phyloP scores from a whole-genome alignment of 305 asterid species.

The Fraxinus angustifolia region DNA sequence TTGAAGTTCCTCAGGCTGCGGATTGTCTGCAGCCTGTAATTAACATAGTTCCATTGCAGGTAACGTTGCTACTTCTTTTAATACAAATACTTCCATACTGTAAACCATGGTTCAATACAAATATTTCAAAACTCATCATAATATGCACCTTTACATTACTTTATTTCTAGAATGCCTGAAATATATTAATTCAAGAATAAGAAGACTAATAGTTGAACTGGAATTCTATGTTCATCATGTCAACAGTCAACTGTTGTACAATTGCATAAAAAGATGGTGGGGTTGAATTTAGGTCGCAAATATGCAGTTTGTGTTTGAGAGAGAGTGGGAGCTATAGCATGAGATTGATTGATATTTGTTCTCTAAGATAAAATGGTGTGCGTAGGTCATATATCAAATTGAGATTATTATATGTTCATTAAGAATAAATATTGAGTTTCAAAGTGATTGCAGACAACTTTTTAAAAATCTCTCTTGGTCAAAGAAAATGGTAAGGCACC shows the following conservation, averaged over 20 bases:
- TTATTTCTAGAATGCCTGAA: background rate
- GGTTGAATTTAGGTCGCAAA: background rate
- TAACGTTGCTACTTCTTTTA: constrained; percentile 20
- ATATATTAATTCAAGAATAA: background rate
- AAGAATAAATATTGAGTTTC: background rate
- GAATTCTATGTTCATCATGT: background rate
- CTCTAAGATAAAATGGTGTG: background rate
- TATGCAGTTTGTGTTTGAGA: background rate
- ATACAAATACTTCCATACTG: background rate
- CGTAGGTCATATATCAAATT: background rate
- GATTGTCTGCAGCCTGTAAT: constrained; percentile 95
- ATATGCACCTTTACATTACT: background rate
- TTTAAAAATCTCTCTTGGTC: background rate
- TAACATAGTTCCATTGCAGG: constrained; percentile 90
- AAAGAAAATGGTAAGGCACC: background rate
- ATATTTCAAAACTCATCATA: background rate
- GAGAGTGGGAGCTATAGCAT: background rate
- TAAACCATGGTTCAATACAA: background rate
- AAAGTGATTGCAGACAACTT: background rate
- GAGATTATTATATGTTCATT: background rate
- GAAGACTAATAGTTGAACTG: background rate
- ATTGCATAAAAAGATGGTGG: background rate
- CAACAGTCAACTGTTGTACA: background rate
- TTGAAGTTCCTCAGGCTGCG: constrained; percentile 85
- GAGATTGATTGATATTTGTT: background rate